Evolutionary conservation across 768 basidiomycete genomes (phyloP).

Genomic region (Mycena galopus): DNA sequence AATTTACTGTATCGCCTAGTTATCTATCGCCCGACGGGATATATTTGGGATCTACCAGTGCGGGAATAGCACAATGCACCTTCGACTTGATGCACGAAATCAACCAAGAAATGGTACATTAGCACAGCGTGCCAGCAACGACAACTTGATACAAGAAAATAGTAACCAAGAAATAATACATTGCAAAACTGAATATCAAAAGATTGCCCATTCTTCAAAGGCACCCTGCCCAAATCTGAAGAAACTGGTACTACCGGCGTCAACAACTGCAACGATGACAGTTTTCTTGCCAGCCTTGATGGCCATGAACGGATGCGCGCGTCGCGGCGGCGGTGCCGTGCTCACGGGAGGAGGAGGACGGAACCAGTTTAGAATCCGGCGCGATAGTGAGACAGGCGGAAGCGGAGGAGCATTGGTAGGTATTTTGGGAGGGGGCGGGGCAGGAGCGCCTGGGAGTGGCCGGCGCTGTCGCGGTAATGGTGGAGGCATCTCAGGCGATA

Average conservation of each 20-base stretch:
- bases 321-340: slow-evolving; percentile 47
- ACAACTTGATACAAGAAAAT: background rate
- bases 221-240: slow-evolving; percentile 88
- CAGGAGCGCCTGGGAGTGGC: slow-evolving; percentile 35
- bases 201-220: slow-evolving; percentile 89
- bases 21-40: background rate
- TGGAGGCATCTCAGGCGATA: slow-evolving; percentile 76
- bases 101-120: slow-evolving; percentile 9
- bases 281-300: slow-evolving; percentile 89
- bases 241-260: slow-evolving; percentile 89
- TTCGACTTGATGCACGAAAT: slow-evolving; percentile 1
- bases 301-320: slow-evolving; percentile 80
- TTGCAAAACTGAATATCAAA: slow-evolving; percentile 33
- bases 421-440: slow-evolving; percentile 1
- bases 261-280: slow-evolving; percentile 89
- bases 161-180: slow-evolving; percentile 7
- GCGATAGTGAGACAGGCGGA: slow-evolving; percentile 42
- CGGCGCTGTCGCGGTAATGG: slow-evolving; percentile 64
- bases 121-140: no score
- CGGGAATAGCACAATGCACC: no score
- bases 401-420: slow-evolving; percentile 3
- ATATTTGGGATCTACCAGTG: background rate
- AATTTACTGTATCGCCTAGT: background rate
- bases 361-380: slow-evolving; percentile 45
- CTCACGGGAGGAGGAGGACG: slow-evolving; percentile 28